These are phyloP conservation scores for Camelina hispida DNA, from an alignment of 345 rosid genomes.

Conservation along the genomic window DNA sequence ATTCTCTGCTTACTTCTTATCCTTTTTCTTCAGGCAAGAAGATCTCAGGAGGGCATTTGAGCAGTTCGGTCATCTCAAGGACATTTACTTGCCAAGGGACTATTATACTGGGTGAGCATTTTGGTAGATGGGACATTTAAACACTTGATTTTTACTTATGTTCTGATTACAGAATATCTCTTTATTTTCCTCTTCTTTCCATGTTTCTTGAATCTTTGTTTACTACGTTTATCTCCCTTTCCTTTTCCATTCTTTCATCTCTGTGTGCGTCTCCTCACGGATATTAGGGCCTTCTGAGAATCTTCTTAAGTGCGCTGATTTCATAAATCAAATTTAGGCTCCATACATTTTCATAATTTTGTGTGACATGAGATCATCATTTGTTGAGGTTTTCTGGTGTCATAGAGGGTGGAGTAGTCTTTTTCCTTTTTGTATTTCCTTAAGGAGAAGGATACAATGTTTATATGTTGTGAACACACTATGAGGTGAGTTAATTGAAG, in stretches of 20 bases:
- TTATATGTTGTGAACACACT: conserved; percentile 55
- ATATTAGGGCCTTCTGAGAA: conserved; percentile 40
- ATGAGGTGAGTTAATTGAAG: conserved; percentile 74
- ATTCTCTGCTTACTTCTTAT: conserved; percentile 14
- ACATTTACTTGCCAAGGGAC: conserved; percentile 92
- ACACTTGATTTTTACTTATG: not conserved
- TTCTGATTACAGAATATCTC: conserved; percentile 9
- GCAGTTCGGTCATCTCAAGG: conserved; percentile 88
- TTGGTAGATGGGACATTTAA: not conserved
- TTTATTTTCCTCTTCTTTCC: conserved; percentile 34
- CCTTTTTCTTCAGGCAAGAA: conserved; percentile 68
- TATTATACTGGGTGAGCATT: conserved; percentile 88
- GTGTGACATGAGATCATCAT: conserved; percentile 33
- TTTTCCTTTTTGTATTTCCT: not conserved
- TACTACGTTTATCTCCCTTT: not conserved
- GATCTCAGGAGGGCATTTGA: conserved; percentile 87
- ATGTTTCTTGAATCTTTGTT: conserved; percentile 19
- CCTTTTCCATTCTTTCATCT: conserved; percentile 4
- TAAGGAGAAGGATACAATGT: conserved; percentile 24
- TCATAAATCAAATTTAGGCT: not conserved
- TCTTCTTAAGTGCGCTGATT: not conserved
- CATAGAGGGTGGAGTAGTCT: conserved; percentile 23
- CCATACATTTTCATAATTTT: not conserved
- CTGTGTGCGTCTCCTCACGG: conserved; percentile 43
- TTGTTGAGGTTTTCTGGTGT: not conserved